These are phyloP conservation scores for Fonsecaea multimorphosa DNA, from an alignment of 2,329 filamentous ascomycete genomes.

Conservation along the genomic window DNA sequence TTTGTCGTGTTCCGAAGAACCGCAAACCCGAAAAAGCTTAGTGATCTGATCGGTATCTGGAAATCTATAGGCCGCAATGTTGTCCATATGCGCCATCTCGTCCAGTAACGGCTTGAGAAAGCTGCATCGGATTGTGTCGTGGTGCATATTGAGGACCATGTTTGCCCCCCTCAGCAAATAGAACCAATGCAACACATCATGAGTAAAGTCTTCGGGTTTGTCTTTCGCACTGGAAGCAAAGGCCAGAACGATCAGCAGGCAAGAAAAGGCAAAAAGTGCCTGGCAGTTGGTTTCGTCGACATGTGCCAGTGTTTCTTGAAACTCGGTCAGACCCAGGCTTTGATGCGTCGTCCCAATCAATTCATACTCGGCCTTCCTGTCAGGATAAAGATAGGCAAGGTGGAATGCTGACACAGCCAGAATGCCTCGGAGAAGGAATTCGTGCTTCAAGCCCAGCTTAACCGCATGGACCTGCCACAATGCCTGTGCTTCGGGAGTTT, in stretches of 20 bases:
- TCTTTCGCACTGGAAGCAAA: constrained; percentile 41
- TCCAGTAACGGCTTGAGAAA: constrained; percentile 43
- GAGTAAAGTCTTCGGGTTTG: constrained; percentile 39
- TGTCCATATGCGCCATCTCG: constrained; percentile 42
- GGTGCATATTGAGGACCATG: constrained; percentile 42
- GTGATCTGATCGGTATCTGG: constrained; percentile 41
- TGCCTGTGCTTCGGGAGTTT: constrained; percentile 43
- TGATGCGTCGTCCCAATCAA: constrained; percentile 48
- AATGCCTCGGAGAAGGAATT: constrained; percentile 53
- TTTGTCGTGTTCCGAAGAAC: constrained; percentile 38
- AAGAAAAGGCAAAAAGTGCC: constrained; percentile 51
- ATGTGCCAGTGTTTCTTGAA: constrained; percentile 45
- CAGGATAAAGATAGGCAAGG: constrained; percentile 47
- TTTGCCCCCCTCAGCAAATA: constrained; percentile 43
- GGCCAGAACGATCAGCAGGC: constrained; percentile 49
- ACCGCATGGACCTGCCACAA: constrained; percentile 46
- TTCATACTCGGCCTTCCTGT: constrained; percentile 45
- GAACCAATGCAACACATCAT: constrained; percentile 43
- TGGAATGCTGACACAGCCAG: constrained; percentile 55
- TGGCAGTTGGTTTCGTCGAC: constrained; percentile 52
- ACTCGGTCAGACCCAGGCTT: constrained; percentile 45
- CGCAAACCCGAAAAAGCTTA: constrained; percentile 42
- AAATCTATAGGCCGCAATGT: constrained; percentile 40
- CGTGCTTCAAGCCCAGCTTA: constrained; percentile 49
- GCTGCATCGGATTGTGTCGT: constrained; percentile 40